A percentile compares a stretch with the other conserved stretches of the same genome.
phyloP scores from a whole-genome alignment of 768 basidiomycete genomes.

The Flagelloscypha sp. region DNA sequence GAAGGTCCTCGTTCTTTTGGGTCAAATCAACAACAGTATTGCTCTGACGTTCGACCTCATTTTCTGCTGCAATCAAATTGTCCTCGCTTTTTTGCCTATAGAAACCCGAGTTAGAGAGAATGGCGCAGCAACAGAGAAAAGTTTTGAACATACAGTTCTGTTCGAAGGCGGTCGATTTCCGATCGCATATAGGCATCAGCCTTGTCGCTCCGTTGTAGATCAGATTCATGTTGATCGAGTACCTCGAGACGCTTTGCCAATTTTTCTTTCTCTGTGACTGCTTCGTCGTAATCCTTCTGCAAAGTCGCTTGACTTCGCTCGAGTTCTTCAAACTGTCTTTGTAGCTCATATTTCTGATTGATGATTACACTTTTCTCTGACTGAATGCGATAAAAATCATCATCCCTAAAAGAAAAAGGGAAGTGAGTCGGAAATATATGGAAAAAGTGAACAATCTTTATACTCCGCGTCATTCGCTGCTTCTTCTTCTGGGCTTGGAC shows the following conservation, averaged over 20 bases:
- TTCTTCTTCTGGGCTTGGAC: conserved; percentile 37
- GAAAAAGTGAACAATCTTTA: conserved; percentile 20
- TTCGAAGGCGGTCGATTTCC: conserved; percentile 75
- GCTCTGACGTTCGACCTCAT: conserved; percentile 76
- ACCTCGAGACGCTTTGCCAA: conserved; percentile 47
- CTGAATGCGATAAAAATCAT: conserved; percentile 83
- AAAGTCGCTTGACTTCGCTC: conserved; percentile 68
- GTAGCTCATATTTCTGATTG: conserved; percentile 79
- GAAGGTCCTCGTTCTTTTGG: conserved; percentile 74
- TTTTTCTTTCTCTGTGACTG: conserved; percentile 64
- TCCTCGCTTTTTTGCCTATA: conserved; percentile 91
- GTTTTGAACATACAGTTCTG: conserved; percentile 80
- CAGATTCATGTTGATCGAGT: too few relatives aligned
- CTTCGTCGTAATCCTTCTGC: conserved; percentile 73
- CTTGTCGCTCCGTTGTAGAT: conserved; percentile 57
- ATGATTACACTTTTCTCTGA: conserved; percentile 70
- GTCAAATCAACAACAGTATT: conserved; percentile 62
- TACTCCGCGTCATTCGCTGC: conserved; percentile 75
- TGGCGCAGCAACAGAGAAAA: background rate
- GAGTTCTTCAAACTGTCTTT: conserved; percentile 71
- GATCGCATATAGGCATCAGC: conserved; percentile 68
- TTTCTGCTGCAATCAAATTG: conserved; percentile 73
- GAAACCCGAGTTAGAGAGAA: conserved; percentile 6
- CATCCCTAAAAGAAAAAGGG: conserved; percentile 50
- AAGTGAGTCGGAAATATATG: conserved; percentile 5